Evolutionary conservation across 306 rosid species (phyloP).

Genomic region (Albizia julibrissin): DNA sequence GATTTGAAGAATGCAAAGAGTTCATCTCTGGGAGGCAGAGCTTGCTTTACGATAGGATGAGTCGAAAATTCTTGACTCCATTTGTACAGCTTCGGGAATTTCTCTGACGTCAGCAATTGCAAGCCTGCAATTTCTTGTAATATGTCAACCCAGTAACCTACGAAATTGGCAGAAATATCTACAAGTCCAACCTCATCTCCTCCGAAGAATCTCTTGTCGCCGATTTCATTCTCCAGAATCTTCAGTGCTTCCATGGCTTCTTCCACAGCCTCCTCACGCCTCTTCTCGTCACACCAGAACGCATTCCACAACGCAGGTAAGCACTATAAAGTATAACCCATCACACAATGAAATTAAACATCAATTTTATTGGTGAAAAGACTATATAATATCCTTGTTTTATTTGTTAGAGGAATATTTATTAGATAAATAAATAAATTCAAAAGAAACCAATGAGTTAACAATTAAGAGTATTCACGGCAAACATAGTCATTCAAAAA

Average conservation of each 20-base stretch:
- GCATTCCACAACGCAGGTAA: slow-evolving; percentile 59
- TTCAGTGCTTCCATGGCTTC: slow-evolving; percentile 54
- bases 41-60: slow-evolving; percentile 52
- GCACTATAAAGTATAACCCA: slow-evolving; percentile 35
- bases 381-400: too few species aligned
- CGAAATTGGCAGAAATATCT: slow-evolving; percentile 51
- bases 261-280: slow-evolving; percentile 48
- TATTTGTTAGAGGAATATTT: too few species aligned
- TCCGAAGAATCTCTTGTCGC: slow-evolving; percentile 55
- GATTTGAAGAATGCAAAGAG: slow-evolving; percentile 45
- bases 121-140: slow-evolving; percentile 56
- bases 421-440: too few species aligned
- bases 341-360: not conserved
- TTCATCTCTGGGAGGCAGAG: slow-evolving; percentile 51
- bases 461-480: too few species aligned
- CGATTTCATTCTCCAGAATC: slow-evolving; percentile 46
- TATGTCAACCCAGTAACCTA: slow-evolving; percentile 52
- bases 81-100: slow-evolving; percentile 50
- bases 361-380: not conserved
- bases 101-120: slow-evolving; percentile 47
- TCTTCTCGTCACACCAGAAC: slow-evolving; percentile 45
- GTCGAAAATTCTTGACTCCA: slow-evolving; percentile 57
- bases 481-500: too few species aligned
- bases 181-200: slow-evolving; percentile 57
- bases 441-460: too few species aligned